These are phyloP conservation scores for Boletus eberwhitei DNA, from an alignment of 768 basidiomycete species.

Conservation along the genomic window DNA sequence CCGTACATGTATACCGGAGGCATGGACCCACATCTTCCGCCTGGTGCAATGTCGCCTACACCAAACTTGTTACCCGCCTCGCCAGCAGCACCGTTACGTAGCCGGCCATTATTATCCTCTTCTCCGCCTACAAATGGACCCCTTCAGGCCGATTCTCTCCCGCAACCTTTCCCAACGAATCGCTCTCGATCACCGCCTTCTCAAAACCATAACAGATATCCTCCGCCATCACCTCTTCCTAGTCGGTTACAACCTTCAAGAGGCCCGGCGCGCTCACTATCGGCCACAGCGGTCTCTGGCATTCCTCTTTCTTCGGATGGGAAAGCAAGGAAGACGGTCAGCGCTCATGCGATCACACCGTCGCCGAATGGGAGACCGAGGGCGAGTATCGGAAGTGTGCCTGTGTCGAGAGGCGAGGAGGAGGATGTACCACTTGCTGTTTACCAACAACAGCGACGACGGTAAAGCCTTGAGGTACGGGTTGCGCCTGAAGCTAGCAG, in stretches of 20 bases:
- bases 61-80: slow-evolving; percentile 20
- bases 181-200: slow-evolving; percentile 58
- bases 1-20: slow-evolving; percentile 23
- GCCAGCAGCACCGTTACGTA: slow-evolving; percentile 22
- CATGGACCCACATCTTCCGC: slow-evolving; percentile 46
- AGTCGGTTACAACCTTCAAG: slow-evolving; percentile 31
- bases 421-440: slow-evolving; percentile 79
- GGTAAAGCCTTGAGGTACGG: slow-evolving; percentile 26
- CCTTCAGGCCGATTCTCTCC: slow-evolving; percentile 16
- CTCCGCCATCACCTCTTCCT: slow-evolving; percentile 27
- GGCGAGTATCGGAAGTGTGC: slow-evolving; percentile 36
- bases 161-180: slow-evolving; percentile 31
- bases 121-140: slow-evolving; percentile 31
- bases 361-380: slow-evolving; percentile 38
- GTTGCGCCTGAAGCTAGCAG: neutral
- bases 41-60: slow-evolving; percentile 53
- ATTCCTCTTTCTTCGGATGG: slow-evolving; percentile 41
- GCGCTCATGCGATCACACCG: slow-evolving; percentile 55
- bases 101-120: slow-evolving; percentile 31
- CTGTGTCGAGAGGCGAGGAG: slow-evolving; percentile 47
- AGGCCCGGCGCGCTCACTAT: slow-evolving; percentile 63
- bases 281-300: slow-evolving; percentile 55
- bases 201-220: slow-evolving; percentile 36
- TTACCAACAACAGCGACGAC: slow-evolving; percentile 73
- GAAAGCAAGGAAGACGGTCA: slow-evolving; percentile 59